phyloP scores from a whole-genome alignment of 1,139 yeast species.

The Geotrichum carabidarum region DNA sequence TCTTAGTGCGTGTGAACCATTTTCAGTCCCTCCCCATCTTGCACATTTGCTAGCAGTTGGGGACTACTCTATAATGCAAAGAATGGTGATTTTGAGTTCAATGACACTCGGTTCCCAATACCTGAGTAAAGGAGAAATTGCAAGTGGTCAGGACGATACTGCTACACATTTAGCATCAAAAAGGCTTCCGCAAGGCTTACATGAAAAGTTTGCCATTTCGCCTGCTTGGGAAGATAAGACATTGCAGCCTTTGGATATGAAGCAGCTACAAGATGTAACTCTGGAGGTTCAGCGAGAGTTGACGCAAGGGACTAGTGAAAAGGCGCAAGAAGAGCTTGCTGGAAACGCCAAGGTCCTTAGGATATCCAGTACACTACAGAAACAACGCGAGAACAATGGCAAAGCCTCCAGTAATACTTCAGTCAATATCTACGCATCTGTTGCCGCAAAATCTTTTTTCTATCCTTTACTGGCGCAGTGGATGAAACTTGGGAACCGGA shows the following conservation, averaged over 20 bases:
- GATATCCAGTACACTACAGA: slow-evolving; percentile 43
- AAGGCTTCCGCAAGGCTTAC: slow-evolving; percentile 47
- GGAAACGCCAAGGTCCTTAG: slow-evolving; percentile 49
- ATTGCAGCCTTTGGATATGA: slow-evolving; percentile 7
- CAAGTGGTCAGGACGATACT: slow-evolving; percentile 49
- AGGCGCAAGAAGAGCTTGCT: slow-evolving; percentile 42
- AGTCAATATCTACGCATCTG: slow-evolving; percentile 40
- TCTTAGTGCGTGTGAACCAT: slow-evolving; percentile 48
- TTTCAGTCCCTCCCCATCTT: slow-evolving; percentile 39
- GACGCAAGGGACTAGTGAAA: slow-evolving; percentile 39
- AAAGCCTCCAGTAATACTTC: slow-evolving; percentile 25
- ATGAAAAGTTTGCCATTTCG: slow-evolving; percentile 30
- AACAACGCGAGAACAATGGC: slow-evolving; percentile 23
- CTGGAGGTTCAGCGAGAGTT: slow-evolving; percentile 23
- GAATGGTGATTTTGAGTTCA: slow-evolving; percentile 52
- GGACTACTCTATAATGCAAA: slow-evolving; percentile 61
- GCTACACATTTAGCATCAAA: slow-evolving; percentile 40
- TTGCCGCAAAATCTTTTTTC: slow-evolving; percentile 47
- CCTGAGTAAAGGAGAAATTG: slow-evolving; percentile 35
- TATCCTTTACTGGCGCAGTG: slow-evolving; percentile 55
- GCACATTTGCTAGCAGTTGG: slow-evolving; percentile 48
- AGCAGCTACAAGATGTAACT: slow-evolving; percentile 11
- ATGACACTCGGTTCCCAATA: slow-evolving; percentile 48
- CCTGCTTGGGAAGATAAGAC: neutral
- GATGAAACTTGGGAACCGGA: slow-evolving; percentile 31